Base-by-base conservation (phyloP, 2,329 filamentous ascomycete genomes). In the Arachnomyces sp. region DNA sequence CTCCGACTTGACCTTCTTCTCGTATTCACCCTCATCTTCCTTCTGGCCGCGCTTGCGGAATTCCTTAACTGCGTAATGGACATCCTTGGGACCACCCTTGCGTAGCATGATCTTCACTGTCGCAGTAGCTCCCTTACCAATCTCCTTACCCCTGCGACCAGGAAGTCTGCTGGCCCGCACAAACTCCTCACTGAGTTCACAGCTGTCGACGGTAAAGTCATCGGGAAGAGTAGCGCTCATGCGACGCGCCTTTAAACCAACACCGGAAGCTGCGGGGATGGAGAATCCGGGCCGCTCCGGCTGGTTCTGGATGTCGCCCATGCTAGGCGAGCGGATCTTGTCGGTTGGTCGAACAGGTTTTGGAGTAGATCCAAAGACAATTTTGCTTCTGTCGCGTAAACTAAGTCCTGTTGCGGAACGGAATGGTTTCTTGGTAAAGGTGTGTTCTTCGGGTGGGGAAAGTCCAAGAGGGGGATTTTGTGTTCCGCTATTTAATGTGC, bases 1-100 rank as follows among this genome's bases (percentile, higher is more conserved):
- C 59, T 94, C 88, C 1, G 84, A 89, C 62, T 90, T 93, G 67
- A 94, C 84, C 69, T 93, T 92, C 63, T 86, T 82, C 49, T 84
- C 76, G 60, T 93, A 93, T 37, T 92, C 84, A 20, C 78, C 73
- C 46, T 76, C 70, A 7, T 75, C 79, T 57, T 94, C 87, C 31
- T 73, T 71, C 28, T 74, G 71, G 28, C 79, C 79, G 60, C 84
- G 83, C 48, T 77, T 75, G 8, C 86, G 79, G 59, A 93, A 94
- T 55, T 92, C 84, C 65, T 94, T 94, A 51, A 93, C 86, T 0
- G 88, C 88, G 49, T 82, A 89, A 15, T 38, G 38, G 6, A 87
- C 64, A 53, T 86, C 80, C 17, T 58, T 70, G 4, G 72, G 66
- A 43, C 66, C 73, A 25, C 79, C 80, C 58, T 82, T 86, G 47